phyloP scores from a whole-genome alignment of 2,329 filamentous ascomycete genomes.

The Coniochaeta prunicola region DNA sequence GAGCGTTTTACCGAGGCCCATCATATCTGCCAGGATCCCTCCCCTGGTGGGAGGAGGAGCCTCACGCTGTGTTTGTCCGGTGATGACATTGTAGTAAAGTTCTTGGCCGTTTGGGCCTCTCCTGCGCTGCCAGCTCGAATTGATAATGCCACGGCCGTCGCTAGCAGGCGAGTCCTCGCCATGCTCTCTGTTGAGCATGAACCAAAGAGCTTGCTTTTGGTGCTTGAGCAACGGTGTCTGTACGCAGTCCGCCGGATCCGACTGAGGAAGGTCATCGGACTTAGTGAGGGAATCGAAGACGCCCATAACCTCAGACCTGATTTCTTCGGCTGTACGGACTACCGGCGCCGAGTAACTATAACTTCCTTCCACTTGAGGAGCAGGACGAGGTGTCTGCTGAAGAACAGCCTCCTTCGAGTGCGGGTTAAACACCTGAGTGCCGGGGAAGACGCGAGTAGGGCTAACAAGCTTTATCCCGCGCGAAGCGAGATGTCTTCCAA shows the following conservation, averaged over 20 bases:
- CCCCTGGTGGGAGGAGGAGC: slow-evolving; percentile 62
- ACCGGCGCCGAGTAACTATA: slow-evolving; percentile 13
- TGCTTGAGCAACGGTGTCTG: slow-evolving; percentile 68
- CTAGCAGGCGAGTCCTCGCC: slow-evolving; percentile 49
- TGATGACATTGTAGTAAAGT: slow-evolving; percentile 79
- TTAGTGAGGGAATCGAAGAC: slow-evolving; percentile 82
- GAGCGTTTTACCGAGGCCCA: slow-evolving; percentile 82
- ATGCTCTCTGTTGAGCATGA: slow-evolving; percentile 75
- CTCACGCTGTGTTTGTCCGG: slow-evolving; percentile 53
- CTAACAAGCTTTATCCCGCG: slow-evolving; percentile 60
- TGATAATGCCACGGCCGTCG: slow-evolving; percentile 48
- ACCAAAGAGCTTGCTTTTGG: slow-evolving; percentile 84
- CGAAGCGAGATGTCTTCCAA: slow-evolving; percentile 63
- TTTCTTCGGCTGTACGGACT: slow-evolving; percentile 71
- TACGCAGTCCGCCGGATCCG: slow-evolving; percentile 56
- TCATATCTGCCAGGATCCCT: slow-evolving; percentile 76
- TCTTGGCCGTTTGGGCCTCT: slow-evolving; percentile 41
- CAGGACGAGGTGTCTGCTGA: background rate
- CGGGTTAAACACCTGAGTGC: slow-evolving; percentile 70
- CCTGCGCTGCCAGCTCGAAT: slow-evolving; percentile 70
- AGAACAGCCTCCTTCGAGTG: slow-evolving; percentile 46
- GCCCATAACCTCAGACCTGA: slow-evolving; percentile 73
- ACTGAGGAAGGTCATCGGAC: slow-evolving; percentile 66
- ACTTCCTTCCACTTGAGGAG: slow-evolving; percentile 21
- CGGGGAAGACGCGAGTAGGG: slow-evolving; percentile 59